phyloP scores from a whole-genome alignment of 306 rosid species.

The Acacia confusa region DNA sequence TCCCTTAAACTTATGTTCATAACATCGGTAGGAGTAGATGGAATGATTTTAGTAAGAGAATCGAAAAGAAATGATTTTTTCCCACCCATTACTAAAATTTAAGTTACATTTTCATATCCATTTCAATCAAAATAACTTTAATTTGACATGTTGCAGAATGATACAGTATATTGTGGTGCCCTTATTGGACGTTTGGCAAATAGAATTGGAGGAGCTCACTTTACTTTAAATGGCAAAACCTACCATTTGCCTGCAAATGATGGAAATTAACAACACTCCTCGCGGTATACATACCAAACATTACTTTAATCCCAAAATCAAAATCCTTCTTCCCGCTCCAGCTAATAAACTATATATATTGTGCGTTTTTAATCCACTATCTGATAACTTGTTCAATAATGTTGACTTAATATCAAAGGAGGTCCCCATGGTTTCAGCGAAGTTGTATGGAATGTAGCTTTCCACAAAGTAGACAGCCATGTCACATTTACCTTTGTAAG shows the following conservation, averaged over 20 bases:
- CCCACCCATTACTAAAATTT: not conserved
- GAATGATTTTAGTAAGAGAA: not conserved
- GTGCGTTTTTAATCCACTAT: not conserved
- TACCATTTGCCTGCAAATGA: conserved; percentile 45
- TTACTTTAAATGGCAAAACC: conserved; percentile 39
- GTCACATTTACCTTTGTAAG: conserved; percentile 55
- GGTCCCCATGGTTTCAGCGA: conserved; percentile 62
- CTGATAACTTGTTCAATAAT: not conserved
- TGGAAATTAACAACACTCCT: conserved; percentile 41
- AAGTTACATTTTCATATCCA: not conserved
- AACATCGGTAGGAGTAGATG: not conserved
- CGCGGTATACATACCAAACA: conserved; percentile 23
- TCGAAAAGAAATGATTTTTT: not conserved
- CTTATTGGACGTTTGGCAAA: conserved; percentile 50
- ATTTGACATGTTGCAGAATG: conserved; percentile 32
- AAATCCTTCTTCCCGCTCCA: not conserved
- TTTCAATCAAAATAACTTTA: not conserved
- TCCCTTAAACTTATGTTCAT: no score
- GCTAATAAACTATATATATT: no score
- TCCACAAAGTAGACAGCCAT: conserved; percentile 41
- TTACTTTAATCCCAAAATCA: not conserved
- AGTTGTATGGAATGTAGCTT: conserved; percentile 52
- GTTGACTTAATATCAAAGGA: conserved; percentile 42
- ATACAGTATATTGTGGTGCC: conserved; percentile 38
- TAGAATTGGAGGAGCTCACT: conserved; percentile 47